Conservation (phyloP, 352 stramenopile species). For the Globisporangium perplexum region DNA sequence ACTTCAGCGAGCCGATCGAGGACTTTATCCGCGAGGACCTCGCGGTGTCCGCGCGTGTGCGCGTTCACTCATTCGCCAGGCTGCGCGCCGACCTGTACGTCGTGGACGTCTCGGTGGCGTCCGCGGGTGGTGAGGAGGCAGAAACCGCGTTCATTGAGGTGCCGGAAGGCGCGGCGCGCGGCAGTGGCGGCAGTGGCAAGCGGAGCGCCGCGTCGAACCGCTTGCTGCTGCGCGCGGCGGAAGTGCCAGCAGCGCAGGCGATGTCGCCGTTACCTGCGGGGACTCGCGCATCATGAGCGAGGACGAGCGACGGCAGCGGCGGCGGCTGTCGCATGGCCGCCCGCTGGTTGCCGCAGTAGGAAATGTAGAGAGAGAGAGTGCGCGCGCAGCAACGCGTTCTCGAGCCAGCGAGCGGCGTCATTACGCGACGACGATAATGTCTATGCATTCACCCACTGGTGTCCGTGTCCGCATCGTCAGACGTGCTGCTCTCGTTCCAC, state of each 20-base stretch:
- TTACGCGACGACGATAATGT: too few species aligned
- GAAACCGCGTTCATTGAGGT: slow-evolving; percentile 7
- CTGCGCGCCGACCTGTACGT: slow-evolving; percentile 41
- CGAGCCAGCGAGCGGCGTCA: too few species aligned
- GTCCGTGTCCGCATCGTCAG: too few species aligned
- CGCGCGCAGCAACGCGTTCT: too few species aligned
- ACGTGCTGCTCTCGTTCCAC: too few species aligned
- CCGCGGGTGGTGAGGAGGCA: too few species aligned
- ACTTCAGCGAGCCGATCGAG: slow-evolving; percentile 64
- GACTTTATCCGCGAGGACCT: slow-evolving; percentile 66
- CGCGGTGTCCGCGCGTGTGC: slow-evolving; percentile 12
- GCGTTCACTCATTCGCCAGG: slow-evolving; percentile 29
- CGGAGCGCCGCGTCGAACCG: slow-evolving; percentile 13
- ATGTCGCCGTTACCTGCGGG: too few species aligned
- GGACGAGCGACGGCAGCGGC: too few species aligned
- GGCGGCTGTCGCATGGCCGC: too few species aligned
- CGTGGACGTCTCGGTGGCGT: slow-evolving; percentile 10
- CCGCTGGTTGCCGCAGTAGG: too few species aligned
- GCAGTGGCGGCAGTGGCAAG: neutral
- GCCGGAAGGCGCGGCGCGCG: slow-evolving; percentile 9
- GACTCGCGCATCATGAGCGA: neutral
- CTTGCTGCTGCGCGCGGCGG: slow-evolving; percentile 1
- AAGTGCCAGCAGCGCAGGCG: neutral
- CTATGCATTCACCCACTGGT: too few species aligned
- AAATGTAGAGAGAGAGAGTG: too few species aligned